These are phyloP conservation scores for Skeletonema grethae DNA, from an alignment of 108 stramenopile genomes.

Conservation along the genomic window DNA sequence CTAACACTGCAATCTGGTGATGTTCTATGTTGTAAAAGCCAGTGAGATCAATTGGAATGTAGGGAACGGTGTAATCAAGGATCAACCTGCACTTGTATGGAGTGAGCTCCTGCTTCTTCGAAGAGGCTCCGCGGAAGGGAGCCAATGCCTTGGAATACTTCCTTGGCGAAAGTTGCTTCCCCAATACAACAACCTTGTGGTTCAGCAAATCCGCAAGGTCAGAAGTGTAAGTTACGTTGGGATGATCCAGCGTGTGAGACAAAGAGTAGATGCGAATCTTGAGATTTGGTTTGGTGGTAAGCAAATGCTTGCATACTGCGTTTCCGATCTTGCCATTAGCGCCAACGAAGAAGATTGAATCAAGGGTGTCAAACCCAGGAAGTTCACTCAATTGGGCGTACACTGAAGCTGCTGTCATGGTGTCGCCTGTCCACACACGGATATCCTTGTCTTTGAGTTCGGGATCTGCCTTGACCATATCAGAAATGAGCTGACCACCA, in stretches of 20 bases:
- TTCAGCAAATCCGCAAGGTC: constrained; percentile 60
- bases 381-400: constrained; percentile 63
- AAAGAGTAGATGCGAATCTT: constrained; percentile 70
- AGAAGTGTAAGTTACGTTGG: constrained; percentile 67
- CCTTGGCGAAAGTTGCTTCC: constrained; percentile 56
- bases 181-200: constrained; percentile 65
- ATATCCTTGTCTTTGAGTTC: constrained; percentile 71
- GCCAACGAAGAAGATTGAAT: constrained; percentile 68
- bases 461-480: constrained; percentile 62
- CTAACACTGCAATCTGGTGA: constrained; percentile 62
- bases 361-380: constrained; percentile 55
- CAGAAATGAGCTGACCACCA: constrained; percentile 64
- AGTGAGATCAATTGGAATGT: constrained; percentile 54
- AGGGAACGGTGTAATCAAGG: constrained; percentile 75
- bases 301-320: constrained; percentile 65
- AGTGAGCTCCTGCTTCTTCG: constrained; percentile 44
- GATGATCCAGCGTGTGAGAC: constrained; percentile 62
- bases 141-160: constrained; percentile 64
- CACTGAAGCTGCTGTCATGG: constrained; percentile 72
- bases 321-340: constrained; percentile 75
- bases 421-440: constrained; percentile 73
- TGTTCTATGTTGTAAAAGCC: constrained; percentile 54
- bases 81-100: constrained; percentile 58
- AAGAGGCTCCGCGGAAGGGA: constrained; percentile 31
- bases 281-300: constrained; percentile 50